These are phyloP conservation scores for Croton laevigatus DNA, from an alignment of 441 rosid genomes.

Conservation along the genomic window DNA sequence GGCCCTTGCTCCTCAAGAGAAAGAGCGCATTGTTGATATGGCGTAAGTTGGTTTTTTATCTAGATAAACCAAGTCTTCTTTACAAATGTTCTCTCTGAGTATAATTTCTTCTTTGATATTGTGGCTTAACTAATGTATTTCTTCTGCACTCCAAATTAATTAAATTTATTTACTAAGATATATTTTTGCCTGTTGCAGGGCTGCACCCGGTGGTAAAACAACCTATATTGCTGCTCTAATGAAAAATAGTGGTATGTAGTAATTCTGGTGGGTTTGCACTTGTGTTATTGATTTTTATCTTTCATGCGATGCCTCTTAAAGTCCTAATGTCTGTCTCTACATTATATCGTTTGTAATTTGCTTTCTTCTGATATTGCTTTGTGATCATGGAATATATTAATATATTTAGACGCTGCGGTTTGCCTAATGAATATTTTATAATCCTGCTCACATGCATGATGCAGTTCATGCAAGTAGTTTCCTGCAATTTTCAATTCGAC, in stretches of 20 bases:
- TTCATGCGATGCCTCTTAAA: neutral
- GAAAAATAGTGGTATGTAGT: constrained; percentile 82
- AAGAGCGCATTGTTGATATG: constrained; percentile 81
- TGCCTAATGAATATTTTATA: neutral
- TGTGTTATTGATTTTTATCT: neutral
- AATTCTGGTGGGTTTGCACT: constrained; percentile 15
- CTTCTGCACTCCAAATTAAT: too few relatives aligned
- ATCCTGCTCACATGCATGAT: neutral
- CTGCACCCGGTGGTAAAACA: constrained; percentile 99
- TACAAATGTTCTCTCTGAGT: neutral
- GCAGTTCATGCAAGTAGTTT: neutral
- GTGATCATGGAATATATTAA: neutral
- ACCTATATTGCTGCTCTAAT: constrained; percentile 88
- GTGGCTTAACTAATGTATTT: neutral
- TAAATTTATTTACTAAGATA: neutral
- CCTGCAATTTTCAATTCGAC: neutral
- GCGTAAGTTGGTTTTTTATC: constrained; percentile 58
- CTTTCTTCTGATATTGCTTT: neutral
- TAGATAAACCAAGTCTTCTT: neutral
- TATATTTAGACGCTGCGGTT: neutral
- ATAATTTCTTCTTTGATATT: neutral
- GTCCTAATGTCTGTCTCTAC: neutral
- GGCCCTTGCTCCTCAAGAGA: constrained; percentile 99
- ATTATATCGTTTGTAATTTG: neutral
- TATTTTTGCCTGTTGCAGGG: constrained; percentile 52